Evolutionary conservation across 2,329 filamentous ascomycete species (phyloP), one percentile per base, ranked within the genome.

Genomic region (Colletotrichum sp.): DNA sequence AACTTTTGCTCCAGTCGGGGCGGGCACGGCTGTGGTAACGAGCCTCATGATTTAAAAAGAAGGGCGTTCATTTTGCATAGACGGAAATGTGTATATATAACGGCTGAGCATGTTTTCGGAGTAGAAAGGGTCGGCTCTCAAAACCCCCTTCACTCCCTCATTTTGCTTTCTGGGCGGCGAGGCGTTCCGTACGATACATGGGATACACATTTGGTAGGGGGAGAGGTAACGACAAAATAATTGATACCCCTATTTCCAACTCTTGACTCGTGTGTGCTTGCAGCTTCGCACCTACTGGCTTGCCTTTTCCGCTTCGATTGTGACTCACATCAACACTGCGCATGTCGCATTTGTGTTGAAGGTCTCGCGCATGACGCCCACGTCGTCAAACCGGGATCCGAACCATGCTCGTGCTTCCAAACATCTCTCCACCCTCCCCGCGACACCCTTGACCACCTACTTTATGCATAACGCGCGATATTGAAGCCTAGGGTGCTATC

Each of bases 231-330:
- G 64, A 60, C 44, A 68, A 74, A 76, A 68, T 74, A 64, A 76
- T 69, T 75, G 74, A 76, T 76, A 76, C 74, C 74, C 73, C 64
- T 60, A 48, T 68, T 68, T 57, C 16, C 30, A 44, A 64, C n/a
- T 39, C 2, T 6, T 12, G 22, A n/a, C 44, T 68, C 16, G 24
- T n/a, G 7, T 66, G n/a, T 30, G 13, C 24, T 48, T 55, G 36
- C n/a, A 13, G 7, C 13, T 15, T 16, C 13, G 36, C 22, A 18
- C 60, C 13, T 22, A 22, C 26, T 1, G 13, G 57, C 60, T 64
- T 64, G 18, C 34, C 60, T 24, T 15, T 32, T 15, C 5, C 60
- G 44, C 6, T 52, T 52, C 44, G 44, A 22, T 22, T 64, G 60
- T 64, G 62, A 28, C 62, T 36, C 62, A 64, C 34, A 30, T 16